Base-by-base conservation (phyloP, 2,329 filamentous ascomycete genomes). In the Aureobasidium lini region DNA sequence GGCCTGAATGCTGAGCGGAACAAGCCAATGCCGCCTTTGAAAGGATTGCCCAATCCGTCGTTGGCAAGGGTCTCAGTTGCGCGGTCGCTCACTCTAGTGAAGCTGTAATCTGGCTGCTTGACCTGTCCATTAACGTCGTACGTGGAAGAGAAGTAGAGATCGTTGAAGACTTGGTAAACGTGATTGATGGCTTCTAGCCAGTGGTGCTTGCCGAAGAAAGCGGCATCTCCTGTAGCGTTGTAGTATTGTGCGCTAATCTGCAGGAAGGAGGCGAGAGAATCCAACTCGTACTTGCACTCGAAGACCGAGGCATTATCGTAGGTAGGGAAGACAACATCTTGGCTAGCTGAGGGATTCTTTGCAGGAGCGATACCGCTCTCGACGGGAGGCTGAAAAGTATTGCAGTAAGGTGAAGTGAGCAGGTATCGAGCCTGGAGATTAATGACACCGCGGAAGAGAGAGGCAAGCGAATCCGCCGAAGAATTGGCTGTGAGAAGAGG, bases 391-490 rank as follows among this genome's bases (percentile, higher is more conserved):
- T 81, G 79, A 65, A 81, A 81, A 5, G 77, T 75, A 66, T 81
- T 80, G 70, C 78, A 81, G 65, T 79, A 80, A 6, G 79, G 78
- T 15, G 81, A 82, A 34, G 80, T 79, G 57, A 83, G 76, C 54
- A 90, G 79, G 70, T 88, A 89, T 46, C 86, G 78, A 23, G 85
- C 78, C 68, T 90, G 87, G 6, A 87, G 76, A 68, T 90, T 89
- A 69, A 90, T 87, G 2, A 87, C 80, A 1, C 87, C 87, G 13
- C 86, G 80, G 72, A 85, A 89, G 0, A 90, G 74, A 23, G 81
- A 83, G 36, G 86, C 85, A 18, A 90, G 76, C 0, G 84, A 86
- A 66, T 84, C 76, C 4, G 75, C 72, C 3, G 78, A 77, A 6
- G 73, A 73, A 39, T 80, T 82, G 3, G 80, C 76, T 59, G 77